Evolutionary conservation across 257 asterid genomes (phyloP).

Genomic region (Voacanga thouarsii): DNA sequence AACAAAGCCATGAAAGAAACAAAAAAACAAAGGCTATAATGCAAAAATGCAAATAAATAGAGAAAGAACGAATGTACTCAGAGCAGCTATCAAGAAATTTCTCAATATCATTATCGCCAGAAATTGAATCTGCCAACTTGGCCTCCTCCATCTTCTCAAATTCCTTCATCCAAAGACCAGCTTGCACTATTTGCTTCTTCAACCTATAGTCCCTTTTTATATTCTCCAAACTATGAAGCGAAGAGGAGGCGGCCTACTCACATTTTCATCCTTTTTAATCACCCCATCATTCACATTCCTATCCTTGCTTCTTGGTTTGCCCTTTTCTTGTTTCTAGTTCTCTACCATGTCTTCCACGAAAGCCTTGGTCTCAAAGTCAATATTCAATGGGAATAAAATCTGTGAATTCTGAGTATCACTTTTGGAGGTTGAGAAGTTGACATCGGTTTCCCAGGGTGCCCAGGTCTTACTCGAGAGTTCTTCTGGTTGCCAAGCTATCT

Average conservation of each 20-base stretch:
- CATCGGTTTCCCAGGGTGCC: slow-evolving; percentile 85
- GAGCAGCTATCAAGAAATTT: slow-evolving; percentile 78
- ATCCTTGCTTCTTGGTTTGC: slow-evolving; percentile 30
- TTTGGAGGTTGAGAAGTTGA: slow-evolving; percentile 42
- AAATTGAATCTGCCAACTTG: slow-evolving; percentile 34
- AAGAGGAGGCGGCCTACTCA: slow-evolving; percentile 21
- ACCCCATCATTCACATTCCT: slow-evolving; percentile 10
- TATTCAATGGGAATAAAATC: slow-evolving; percentile 25
- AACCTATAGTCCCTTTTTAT: slow-evolving; percentile 75
- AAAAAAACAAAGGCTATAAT: background rate
- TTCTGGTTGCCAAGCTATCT: slow-evolving; percentile 87
- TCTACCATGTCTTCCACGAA: slow-evolving; percentile 95
- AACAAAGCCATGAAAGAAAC: background rate
- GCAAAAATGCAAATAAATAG: background rate
- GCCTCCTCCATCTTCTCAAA: slow-evolving; percentile 92
- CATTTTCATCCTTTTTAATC: slow-evolving; percentile 28
- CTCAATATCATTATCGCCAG: slow-evolving; percentile 60
- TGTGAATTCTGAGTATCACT: slow-evolving; percentile 24
- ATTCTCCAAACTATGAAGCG: slow-evolving; percentile 69
- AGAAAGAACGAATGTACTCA: slow-evolving; percentile 40
- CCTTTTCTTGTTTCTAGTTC: slow-evolving; percentile 90
- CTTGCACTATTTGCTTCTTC: slow-evolving; percentile 86
- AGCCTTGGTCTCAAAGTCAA: slow-evolving; percentile 74
- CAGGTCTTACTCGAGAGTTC: slow-evolving; percentile 60
- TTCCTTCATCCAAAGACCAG: slow-evolving; percentile 90